Conservation (phyloP, 108 stramenopile species). For the Epipyxis sp. region DNA sequence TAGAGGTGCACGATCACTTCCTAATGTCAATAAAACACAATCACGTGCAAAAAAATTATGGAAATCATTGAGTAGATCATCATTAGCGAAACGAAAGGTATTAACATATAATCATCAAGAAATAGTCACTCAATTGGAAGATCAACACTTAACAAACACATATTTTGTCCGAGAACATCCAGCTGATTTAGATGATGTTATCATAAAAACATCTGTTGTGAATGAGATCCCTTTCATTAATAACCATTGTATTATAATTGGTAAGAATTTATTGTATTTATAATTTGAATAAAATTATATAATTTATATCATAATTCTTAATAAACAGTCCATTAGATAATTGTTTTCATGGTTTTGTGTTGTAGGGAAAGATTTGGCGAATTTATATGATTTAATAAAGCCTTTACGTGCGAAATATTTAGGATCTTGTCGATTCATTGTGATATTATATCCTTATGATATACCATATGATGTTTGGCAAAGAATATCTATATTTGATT, state of each 20-base stretch:
- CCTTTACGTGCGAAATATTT: constrained; percentile 26
- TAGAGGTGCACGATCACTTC: no score
- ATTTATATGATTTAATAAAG: constrained; percentile 24
- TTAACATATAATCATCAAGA: background rate
- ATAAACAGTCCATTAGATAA: no score
- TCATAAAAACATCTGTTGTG: background rate
- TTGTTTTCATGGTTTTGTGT: no score
- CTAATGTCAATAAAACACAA: no score
- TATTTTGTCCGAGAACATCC: background rate
- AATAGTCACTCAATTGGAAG: background rate
- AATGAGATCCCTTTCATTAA: background rate
- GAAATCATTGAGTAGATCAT: background rate
- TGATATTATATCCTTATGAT: constrained; percentile 9
- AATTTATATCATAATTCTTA: no score
- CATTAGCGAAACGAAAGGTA: background rate
- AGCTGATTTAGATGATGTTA: background rate
- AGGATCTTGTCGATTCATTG: constrained; percentile 3
- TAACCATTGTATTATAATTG: constrained; percentile 3
- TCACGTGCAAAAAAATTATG: no score
- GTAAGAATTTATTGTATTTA: background rate
- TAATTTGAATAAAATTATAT: no score
- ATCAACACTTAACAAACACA: background rate
- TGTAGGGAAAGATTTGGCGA: constrained; percentile 1
- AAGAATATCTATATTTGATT: constrained; percentile 19
- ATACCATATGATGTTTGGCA: constrained; percentile 22